phyloP scores from a whole-genome alignment of 2,329 filamentous ascomycete species.

The Ophiosphaerella korrae region DNA sequence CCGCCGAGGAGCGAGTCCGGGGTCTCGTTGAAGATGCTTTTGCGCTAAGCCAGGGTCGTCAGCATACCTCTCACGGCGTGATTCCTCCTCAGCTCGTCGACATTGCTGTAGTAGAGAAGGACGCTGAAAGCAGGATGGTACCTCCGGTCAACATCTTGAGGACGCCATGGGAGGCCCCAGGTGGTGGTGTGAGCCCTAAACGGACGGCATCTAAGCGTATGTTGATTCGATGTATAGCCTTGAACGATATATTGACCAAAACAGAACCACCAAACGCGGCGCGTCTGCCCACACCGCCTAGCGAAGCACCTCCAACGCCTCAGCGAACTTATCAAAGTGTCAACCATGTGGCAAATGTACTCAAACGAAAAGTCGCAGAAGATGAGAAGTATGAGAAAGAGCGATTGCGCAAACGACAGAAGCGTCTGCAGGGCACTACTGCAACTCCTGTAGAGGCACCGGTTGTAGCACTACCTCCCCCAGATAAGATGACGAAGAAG shows the following conservation, averaged over 20 bases:
- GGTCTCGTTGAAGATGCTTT: constrained; percentile 79
- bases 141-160: constrained; percentile 46
- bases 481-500: constrained; percentile 76
- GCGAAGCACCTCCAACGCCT: constrained; percentile 54
- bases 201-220: constrained; percentile 50
- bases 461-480: constrained; percentile 28
- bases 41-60: constrained; percentile 71
- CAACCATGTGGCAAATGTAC: constrained; percentile 63
- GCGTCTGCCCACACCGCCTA: constrained; percentile 53
- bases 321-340: constrained; percentile 58
- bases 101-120: constrained; percentile 64
- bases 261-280: constrained; percentile 44
- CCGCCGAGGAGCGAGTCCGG: constrained; percentile 78
- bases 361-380: constrained; percentile 38
- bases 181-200: constrained; percentile 60
- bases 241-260: constrained; percentile 8
- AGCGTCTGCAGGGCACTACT: constrained; percentile 41
- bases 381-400: constrained; percentile 77
- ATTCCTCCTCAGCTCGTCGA: constrained; percentile 78
- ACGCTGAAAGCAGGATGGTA: constrained; percentile 45
- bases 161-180: constrained; percentile 50
- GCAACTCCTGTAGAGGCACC: constrained; percentile 36
- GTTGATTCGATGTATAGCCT: constrained; percentile 2
- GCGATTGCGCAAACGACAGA: constrained; percentile 53
- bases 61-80: constrained; percentile 77